Base-by-base conservation (phyloP, 345 rosid genomes). In the Euphorbia tirucalli region DNA sequence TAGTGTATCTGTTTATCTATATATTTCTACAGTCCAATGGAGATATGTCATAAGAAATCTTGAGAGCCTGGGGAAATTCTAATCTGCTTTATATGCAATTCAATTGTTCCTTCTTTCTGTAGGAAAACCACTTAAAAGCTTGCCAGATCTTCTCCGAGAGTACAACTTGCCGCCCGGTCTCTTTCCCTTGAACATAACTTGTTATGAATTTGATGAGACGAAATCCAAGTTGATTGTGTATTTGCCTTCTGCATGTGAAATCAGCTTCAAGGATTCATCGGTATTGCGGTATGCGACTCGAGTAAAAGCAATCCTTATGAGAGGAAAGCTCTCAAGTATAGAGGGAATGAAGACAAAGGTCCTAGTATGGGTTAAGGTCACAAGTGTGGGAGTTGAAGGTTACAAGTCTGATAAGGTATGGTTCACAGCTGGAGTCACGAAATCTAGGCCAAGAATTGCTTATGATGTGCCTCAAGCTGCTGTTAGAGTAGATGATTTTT, bases 321-420 rank as follows among this genome's bases (percentile, higher is more conserved):
- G 89, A 77, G 97, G 97, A 66, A 94, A 90, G 84, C 82, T 94
- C 67, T 80, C 89, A 55, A 81, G 84, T 3, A 90, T 92, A 0
- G 99, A 95, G 81, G 99, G 99, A 57, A 89, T 92, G 96, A 95
- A 95, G 88, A 95, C 97, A 3, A 92, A 95, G 83, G 89, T 89
- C 37, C 85, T 95, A 1, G 97, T 95, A 10, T 92, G 97, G 97
- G 97, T 90, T 49, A 92, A 95, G 81, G 87, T 95, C 64, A 88
- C 99, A 5, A 77, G 85, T 22, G 78, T 95, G n/a, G 71, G 96
- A 2, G 84, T 89, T 0, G 99, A 90, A 78, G 79, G 88, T 75
- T 85, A 75, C 41, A 92, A 90, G 73, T 90, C 99, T 2, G 97
- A 95, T 77, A 95, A 92, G 85, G 85, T 95, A 3, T 95, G 97